phyloP scores from a whole-genome alignment of 1,139 yeast species.

The Pneumocystis sp. region DNA sequence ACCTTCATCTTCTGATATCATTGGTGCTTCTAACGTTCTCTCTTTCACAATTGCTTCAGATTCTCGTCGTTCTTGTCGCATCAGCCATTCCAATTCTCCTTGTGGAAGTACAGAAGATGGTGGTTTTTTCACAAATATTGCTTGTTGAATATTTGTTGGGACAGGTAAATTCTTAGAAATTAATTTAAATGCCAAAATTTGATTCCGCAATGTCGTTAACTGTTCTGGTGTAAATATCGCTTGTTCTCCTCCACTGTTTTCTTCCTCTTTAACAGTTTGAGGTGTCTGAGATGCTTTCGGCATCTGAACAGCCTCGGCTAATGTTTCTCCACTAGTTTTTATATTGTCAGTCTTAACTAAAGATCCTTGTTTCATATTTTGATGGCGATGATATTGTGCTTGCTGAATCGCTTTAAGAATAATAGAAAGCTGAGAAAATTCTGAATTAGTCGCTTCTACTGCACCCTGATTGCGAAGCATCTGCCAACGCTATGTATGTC shows the following conservation, averaged over 20 bases:
- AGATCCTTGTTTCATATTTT: slow-evolving; percentile 28
- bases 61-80: not conserved
- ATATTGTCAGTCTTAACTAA: slow-evolving; percentile 14
- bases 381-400: slow-evolving; percentile 25
- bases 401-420: slow-evolving; percentile 25
- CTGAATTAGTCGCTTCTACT: slow-evolving; percentile 22
- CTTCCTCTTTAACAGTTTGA: not conserved
- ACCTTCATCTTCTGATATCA: not conserved
- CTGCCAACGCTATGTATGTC: slow-evolving; percentile 25
- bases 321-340: not conserved
- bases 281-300: not conserved
- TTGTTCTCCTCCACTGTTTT: not conserved
- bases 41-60: not conserved
- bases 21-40: not conserved
- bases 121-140: slow-evolving; percentile 23
- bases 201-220: slow-evolving; percentile 42
- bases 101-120: not conserved
- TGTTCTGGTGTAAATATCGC: slow-evolving; percentile 30
- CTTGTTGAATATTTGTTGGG: slow-evolving; percentile 34
- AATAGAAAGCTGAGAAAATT: slow-evolving; percentile 25
- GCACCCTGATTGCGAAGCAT: slow-evolving; percentile 26
- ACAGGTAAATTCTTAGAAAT: slow-evolving; percentile 65
- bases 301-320: not conserved
- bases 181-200: slow-evolving; percentile 60
- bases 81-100: not conserved